These are phyloP conservation scores for Incumbomyces delicatus DNA, from an alignment of 2,329 filamentous ascomycete species.

Conservation along the genomic window DNA sequence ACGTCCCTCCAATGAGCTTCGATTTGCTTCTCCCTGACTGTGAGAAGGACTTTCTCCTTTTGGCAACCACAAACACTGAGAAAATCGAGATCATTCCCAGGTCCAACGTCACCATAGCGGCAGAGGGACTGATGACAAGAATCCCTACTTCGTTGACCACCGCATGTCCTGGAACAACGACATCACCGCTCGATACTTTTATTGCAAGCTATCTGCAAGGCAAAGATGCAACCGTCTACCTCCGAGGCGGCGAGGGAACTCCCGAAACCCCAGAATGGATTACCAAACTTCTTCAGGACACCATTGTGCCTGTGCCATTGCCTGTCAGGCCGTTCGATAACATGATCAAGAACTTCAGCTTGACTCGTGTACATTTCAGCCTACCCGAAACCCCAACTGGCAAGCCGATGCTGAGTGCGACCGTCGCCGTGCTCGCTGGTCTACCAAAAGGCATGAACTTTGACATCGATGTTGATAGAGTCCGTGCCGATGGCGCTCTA, in stretches of 20 bases:
- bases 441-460: slow-evolving; percentile 84
- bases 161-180: slow-evolving; percentile 63
- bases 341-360: slow-evolving; percentile 76
- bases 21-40: slow-evolving; percentile 80
- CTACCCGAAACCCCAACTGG: slow-evolving; percentile 74
- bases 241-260: slow-evolving; percentile 63
- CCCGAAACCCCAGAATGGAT: slow-evolving; percentile 72
- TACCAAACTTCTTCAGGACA: slow-evolving; percentile 64
- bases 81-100: slow-evolving; percentile 58
- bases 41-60: slow-evolving; percentile 57
- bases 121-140: slow-evolving; percentile 60
- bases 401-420: slow-evolving; percentile 71
- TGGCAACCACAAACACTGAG: slow-evolving; percentile 66
- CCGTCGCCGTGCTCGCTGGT: slow-evolving; percentile 66
- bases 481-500: slow-evolving; percentile 70
- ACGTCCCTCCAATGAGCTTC: slow-evolving; percentile 71
- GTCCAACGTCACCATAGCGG: slow-evolving; percentile 57
- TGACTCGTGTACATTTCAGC: slow-evolving; percentile 75
- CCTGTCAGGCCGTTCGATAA: slow-evolving; percentile 72
- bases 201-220: slow-evolving; percentile 75
- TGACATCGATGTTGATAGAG: slow-evolving; percentile 63
- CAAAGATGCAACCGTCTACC: slow-evolving; percentile 66
- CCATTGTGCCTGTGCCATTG: slow-evolving; percentile 76
- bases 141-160: slow-evolving; percentile 64
- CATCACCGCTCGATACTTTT: slow-evolving; percentile 76